Evolutionary conservation across 805 yeast species (phyloP), one percentile per base, ranked within the genome.

Genomic region (Wickerhamiella musiphila): DNA sequence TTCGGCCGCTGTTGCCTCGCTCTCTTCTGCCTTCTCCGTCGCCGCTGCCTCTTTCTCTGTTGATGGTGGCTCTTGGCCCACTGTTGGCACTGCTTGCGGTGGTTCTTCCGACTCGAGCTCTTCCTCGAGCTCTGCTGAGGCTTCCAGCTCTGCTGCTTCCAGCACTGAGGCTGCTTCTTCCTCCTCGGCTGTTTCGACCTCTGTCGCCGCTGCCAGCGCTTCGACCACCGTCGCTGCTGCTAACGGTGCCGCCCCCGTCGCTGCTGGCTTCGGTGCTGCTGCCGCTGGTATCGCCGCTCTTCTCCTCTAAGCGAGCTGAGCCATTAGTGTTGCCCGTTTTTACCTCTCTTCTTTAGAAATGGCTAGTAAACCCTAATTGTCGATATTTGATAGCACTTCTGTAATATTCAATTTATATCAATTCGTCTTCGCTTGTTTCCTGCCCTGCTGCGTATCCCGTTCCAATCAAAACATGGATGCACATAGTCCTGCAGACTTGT

Each of bases 281-380:
- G 43, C 31, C 28, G 42, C 45, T 30, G 48, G 46, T 35, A 43
- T 26, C 27, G 41, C 38, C 23, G 44, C 45, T 13, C 32, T 44
- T 25, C 43, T 44, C 35, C 23, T 44, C 34, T 44, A 44, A 44
- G 33, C 18, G 18, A 17, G n/a, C 25, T 23, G 21, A 9, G 38
- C 35, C 14, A 28, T 35, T 29, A n/a, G n/a, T n/a, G n/a, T n/a
- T n/a, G n/a, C n/a, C n/a, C n/a, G n/a, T n/a, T n/a, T n/a, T n/a
- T n/a, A n/a, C n/a, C n/a, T n/a, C n/a, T n/a, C n/a, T n/a, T n/a
- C n/a, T n/a, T n/a, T n/a, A n/a, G n/a, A n/a, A n/a, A n/a, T n/a
- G n/a, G n/a, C n/a, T n/a, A n/a, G n/a, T n/a, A n/a, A n/a, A n/a
- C n/a, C n/a, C n/a, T n/a, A n/a, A n/a, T n/a, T n/a, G n/a, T n/a